A percentile compares a stretch with the other conserved stretches of the same genome.
These are phyloP conservation scores for Daucus carota DNA, from an alignment of 129 eudicot species.

Conservation along the genomic window DNA sequence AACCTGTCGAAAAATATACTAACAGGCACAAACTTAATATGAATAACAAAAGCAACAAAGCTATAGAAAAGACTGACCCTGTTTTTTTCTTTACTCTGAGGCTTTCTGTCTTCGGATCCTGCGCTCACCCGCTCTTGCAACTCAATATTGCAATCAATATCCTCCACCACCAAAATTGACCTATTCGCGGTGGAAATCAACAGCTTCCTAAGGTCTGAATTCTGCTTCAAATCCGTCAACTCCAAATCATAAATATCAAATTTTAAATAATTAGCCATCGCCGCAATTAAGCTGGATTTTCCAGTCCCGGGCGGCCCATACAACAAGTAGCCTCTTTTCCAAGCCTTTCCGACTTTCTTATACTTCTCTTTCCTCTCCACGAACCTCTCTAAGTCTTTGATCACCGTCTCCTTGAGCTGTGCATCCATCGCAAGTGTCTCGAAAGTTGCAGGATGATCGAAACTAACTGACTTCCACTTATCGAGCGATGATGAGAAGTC, in stretches of 20 bases:
- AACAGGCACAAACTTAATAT: too few species aligned
- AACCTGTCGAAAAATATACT: too few species aligned
- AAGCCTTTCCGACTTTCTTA: slow-evolving; percentile 55
- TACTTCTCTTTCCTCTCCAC: slow-evolving; percentile 43
- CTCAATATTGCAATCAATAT: slow-evolving; percentile 20
- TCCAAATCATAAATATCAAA: slow-evolving; percentile 60
- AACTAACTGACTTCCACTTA: slow-evolving; percentile 32
- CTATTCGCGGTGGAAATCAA: slow-evolving; percentile 12
- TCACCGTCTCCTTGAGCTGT: slow-evolving; percentile 30
- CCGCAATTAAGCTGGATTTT: slow-evolving; percentile 61
- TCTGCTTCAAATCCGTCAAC: slow-evolving; percentile 39
- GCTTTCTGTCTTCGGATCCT: neutral
- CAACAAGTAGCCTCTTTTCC: slow-evolving; percentile 76
- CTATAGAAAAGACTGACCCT: slow-evolving; percentile 10
- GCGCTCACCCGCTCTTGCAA: slow-evolving; percentile 5
- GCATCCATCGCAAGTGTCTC: slow-evolving; percentile 53
- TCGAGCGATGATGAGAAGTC: too few species aligned
- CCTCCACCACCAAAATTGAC: slow-evolving; percentile 16
- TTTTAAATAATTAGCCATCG: slow-evolving; percentile 53
- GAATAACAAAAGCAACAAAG: too few species aligned
- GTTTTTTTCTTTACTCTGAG: neutral
- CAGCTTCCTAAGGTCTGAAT: slow-evolving; percentile 25
- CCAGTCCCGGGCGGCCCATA: slow-evolving; percentile 73
- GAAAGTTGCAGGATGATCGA: slow-evolving; percentile 60
- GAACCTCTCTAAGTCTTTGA: slow-evolving; percentile 52